A percentile compares a stretch with the other conserved stretches of the same genome.
Conservation (phyloP, 176 grass and related monocot species). For the Ananas comosus region DNA sequence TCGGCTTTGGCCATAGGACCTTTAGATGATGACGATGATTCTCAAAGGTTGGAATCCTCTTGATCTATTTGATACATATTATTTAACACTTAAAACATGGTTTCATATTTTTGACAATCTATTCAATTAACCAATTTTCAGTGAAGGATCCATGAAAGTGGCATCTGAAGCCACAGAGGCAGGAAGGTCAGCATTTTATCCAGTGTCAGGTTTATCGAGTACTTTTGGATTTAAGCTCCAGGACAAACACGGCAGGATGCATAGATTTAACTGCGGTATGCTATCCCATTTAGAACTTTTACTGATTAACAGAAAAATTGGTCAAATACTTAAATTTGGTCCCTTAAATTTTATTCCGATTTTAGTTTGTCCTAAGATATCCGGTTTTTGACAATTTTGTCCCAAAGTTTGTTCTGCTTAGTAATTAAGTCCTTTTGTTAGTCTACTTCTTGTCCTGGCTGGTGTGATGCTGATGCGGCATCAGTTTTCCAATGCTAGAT, state of each 20-base stretch:
- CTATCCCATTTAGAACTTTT: conserved; percentile 5
- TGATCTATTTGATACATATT: conserved; percentile 3
- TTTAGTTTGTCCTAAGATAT: too few species aligned
- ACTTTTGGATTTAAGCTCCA: conserved; percentile 95
- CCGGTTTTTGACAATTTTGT: too few species aligned
- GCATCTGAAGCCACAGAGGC: conserved; percentile 60
- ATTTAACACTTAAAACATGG: not conserved
- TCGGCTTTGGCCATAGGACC: conserved; percentile 86
- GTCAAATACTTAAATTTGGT: too few species aligned
- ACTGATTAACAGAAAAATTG: not conserved
- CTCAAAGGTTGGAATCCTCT: conserved; percentile 47
- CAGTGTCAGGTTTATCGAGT: conserved; percentile 53
- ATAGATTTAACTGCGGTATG: conserved; percentile 96
- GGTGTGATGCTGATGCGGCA: too few species aligned
- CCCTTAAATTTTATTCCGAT: too few species aligned
- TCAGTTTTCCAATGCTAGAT: too few species aligned
- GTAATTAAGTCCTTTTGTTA: too few species aligned
- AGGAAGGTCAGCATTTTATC: conserved; percentile 58
- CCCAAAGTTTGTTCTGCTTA: too few species aligned
- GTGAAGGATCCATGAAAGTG: conserved; percentile 81
- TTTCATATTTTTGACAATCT: not conserved
- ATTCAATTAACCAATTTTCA: conserved; percentile 24
- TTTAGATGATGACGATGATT: conserved; percentile 77
- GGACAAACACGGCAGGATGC: conserved; percentile 91
- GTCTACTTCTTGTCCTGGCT: too few species aligned